A percentile compares a stretch with the other conserved stretches of the same genome.
Conservation (phyloP, 371 early-diverging fungal species). For the Lichtheimia ornata region DNA sequence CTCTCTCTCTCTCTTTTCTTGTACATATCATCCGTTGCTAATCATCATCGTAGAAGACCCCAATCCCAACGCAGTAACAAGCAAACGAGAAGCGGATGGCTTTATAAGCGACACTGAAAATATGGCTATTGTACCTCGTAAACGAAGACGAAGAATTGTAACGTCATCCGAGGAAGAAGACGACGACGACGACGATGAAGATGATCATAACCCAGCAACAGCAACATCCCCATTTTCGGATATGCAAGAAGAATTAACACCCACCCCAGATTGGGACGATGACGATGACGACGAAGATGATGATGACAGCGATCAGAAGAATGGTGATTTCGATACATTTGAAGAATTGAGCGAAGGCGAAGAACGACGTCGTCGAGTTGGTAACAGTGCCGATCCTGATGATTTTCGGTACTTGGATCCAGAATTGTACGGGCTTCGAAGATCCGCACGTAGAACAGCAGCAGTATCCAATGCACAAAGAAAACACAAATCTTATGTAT, state of each 20-base stretch:
- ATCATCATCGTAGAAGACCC: conserved; percentile 2
- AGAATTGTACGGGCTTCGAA: conserved; percentile 34
- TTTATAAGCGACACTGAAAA: conserved; percentile 3
- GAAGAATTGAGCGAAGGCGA: conserved; percentile 26
- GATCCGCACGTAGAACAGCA: conserved; percentile 26
- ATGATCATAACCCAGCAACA: conserved; percentile 6
- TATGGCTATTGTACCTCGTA: conserved; percentile 12
- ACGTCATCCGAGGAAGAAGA: conserved; percentile 24
- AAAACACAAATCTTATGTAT: conserved; percentile 6
- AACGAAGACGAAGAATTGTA: conserved; percentile 25
- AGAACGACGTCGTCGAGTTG: conserved; percentile 17
- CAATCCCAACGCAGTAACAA: conserved; percentile 7
- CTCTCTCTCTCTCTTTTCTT: no score
- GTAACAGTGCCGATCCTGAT: neutral
- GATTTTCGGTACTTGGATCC: conserved; percentile 30
- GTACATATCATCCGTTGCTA: no score
- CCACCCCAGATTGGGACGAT: conserved; percentile 11
- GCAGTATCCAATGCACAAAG: neutral
- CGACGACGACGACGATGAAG: conserved; percentile 12
- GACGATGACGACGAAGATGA: neutral
- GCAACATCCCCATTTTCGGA: conserved; percentile 9
- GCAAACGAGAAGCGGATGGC: conserved; percentile 7
- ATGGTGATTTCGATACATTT: conserved; percentile 19
- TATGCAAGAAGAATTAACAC: conserved; percentile 11
- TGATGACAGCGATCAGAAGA: conserved; percentile 1